Base-by-base conservation (phyloP, 345 rosid genomes). In the Aethionema arabicum region DNA sequence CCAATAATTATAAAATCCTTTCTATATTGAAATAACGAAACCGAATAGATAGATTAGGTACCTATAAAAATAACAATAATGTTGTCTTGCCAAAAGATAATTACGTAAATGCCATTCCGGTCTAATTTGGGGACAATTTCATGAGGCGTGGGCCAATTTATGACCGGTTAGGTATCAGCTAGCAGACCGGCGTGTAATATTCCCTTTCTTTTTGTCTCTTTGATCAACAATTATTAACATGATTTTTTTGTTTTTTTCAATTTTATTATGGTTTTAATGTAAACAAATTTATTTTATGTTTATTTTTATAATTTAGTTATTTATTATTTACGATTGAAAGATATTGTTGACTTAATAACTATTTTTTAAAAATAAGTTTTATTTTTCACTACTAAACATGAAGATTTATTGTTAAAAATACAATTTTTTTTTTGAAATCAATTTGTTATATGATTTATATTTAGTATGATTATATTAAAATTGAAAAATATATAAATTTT, bases 181-280 rank as follows among this genome's bases (percentile, higher is more conserved):
- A 52, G 67, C 61, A 55, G 61, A 68, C 66, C 56, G 45, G 67
- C 72, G 67, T 68, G 61, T 68, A 12, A 41, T 16, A 9, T 27
- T 5, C 43, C 32, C 50, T 67, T 57, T 45, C 30, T 11, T 38
- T 61, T 61, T 52, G 72, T 60, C 52, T 55, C 48, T 52, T 48
- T 68, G 72, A 59, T 68, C 60, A 68, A 30, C 66, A 60, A 37
- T 68, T 60, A 35, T 35, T 60, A 46, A 15, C 54, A 29, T 32
- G 32, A 21, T 21, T 21, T 21, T 21, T 2, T 2, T 2, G 27
- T 21, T 21, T 21, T 21, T 21, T 21, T 1, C 27, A 21, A 1
- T 21, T 21, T 21, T 21, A 21, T 21, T 21, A 21, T 21, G 27
- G 27, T 21, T 51, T 50, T 59, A 49, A 58, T 58, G 52, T 56